Evolutionary conservation across 768 basidiomycete species (phyloP).

Genomic region (Russula emetica): DNA sequence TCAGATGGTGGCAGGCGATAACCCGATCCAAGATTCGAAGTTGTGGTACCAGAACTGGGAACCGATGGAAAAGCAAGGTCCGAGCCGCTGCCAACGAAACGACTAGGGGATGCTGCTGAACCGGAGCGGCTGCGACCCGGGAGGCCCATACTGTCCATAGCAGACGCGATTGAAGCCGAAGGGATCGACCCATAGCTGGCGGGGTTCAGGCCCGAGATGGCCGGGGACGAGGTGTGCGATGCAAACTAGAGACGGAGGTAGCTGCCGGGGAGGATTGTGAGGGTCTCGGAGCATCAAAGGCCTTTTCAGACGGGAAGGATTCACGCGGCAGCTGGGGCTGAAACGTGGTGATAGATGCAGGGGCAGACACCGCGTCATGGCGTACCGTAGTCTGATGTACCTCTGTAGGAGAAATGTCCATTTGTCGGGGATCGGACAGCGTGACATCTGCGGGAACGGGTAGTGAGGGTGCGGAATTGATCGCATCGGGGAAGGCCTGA

Average conservation of each 20-base stretch:
- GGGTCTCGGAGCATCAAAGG: slow-evolving; percentile 30
- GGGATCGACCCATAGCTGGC: slow-evolving; percentile 31
- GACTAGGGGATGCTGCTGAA: slow-evolving; percentile 35
- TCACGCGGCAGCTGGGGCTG: slow-evolving; percentile 19
- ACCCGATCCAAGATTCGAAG: slow-evolving; percentile 31
- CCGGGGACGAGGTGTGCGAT: slow-evolving; percentile 37
- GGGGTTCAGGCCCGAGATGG: slow-evolving; percentile 33
- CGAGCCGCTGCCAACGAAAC: slow-evolving; percentile 29
- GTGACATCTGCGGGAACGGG: slow-evolving; percentile 29
- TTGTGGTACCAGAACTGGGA: slow-evolving; percentile 30
- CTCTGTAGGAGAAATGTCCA: slow-evolving; percentile 27
- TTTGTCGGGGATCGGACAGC: slow-evolving; percentile 31
- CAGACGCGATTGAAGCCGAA: slow-evolving; percentile 35
- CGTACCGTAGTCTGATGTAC: slow-evolving; percentile 14
- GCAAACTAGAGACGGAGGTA: slow-evolving; percentile 34
- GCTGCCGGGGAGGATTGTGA: slow-evolving; percentile 35
- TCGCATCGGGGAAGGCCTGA: slow-evolving; percentile 29
- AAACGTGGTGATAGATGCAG: slow-evolving; percentile 20
- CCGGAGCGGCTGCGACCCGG: slow-evolving; percentile 34
- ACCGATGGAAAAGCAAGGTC: slow-evolving; percentile 33
- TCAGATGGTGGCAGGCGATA: slow-evolving; percentile 31
- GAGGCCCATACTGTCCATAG: slow-evolving; percentile 32
- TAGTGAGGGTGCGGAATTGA: slow-evolving; percentile 28
- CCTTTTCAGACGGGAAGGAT: slow-evolving; percentile 13
- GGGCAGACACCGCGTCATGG: slow-evolving; percentile 17